Conservation (phyloP, 2,329 filamentous ascomycete genomes). For the Penicillium brasilianum region DNA sequence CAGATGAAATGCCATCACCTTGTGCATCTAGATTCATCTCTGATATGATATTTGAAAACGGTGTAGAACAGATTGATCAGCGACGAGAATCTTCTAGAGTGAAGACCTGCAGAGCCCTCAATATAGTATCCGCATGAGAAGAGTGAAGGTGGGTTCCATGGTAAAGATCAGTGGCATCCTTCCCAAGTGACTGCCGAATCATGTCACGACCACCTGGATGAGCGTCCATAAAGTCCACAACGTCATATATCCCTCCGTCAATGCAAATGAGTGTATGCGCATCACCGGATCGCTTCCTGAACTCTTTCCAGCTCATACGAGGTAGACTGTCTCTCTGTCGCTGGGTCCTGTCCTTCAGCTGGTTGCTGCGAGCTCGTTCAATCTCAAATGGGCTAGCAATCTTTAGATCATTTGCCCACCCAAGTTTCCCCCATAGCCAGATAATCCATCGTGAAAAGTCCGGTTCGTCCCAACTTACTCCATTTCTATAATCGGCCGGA, state of each 20-base stretch:
- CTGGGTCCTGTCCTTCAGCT: background rate
- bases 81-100: background rate
- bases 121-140: background rate
- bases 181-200: slow-evolving; percentile 7
- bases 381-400: slow-evolving; percentile 6
- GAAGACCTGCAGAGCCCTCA: background rate
- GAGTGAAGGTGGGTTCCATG: slow-evolving; percentile 5
- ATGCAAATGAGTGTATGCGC: background rate
- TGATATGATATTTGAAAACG: background rate
- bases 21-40: background rate
- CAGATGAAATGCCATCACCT: no score
- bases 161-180: slow-evolving; percentile 12
- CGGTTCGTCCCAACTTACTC: slow-evolving; percentile 15
- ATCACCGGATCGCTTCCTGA: background rate
- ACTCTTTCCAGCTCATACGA: slow-evolving; percentile 1
- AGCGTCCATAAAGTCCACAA: slow-evolving; percentile 6
- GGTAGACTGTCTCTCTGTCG: background rate
- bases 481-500: slow-evolving; percentile 20
- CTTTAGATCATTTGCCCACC: slow-evolving; percentile 12
- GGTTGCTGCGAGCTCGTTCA: background rate
- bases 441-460: slow-evolving; percentile 18
- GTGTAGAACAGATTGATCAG: background rate
- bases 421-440: slow-evolving; percentile 14
- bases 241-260: slow-evolving; percentile 8
- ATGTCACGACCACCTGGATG: slow-evolving; percentile 15